A percentile compares a stretch with the other conserved stretches of the same genome.
These are phyloP conservation scores for Bipolaris oryzae DNA, from an alignment of 2,329 filamentous ascomycete species.

Conservation along the genomic window DNA sequence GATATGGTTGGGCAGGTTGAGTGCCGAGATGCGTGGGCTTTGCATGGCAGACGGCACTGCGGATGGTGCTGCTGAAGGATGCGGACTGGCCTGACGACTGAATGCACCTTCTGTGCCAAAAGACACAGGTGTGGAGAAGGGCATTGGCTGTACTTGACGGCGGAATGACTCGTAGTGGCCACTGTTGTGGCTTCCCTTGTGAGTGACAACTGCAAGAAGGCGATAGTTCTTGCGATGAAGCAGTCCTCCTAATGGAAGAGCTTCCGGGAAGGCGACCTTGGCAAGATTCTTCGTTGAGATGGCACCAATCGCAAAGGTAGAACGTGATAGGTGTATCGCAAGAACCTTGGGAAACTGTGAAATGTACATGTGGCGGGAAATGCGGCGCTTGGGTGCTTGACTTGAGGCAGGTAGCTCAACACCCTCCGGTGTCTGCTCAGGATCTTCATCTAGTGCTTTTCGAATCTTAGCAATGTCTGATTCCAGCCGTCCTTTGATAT, in stretches of 20 bases:
- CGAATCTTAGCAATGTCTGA: conserved; percentile 70
- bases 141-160: conserved; percentile 77
- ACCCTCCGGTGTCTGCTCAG: conserved; percentile 75
- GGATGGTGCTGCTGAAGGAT: conserved; percentile 51
- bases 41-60: conserved; percentile 49
- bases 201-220: conserved; percentile 84
- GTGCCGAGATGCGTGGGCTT: conserved; percentile 54
- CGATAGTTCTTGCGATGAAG: conserved; percentile 80
- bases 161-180: conserved; percentile 98
- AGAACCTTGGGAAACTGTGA: conserved; percentile 87
- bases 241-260: conserved; percentile 80
- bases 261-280: conserved; percentile 90
- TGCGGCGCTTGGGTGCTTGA: conserved; percentile 78
- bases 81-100: conserved; percentile 62
- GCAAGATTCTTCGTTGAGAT: conserved; percentile 90
- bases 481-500: conserved; percentile 57
- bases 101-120: conserved; percentile 79
- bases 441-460: conserved; percentile 75
- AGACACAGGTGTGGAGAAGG: conserved; percentile 80
- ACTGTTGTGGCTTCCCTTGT: conserved; percentile 94
- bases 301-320: conserved; percentile 80
- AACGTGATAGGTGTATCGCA: conserved; percentile 89
- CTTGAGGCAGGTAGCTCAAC: conserved; percentile 76
- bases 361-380: conserved; percentile 86
- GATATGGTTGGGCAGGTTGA: conserved; percentile 33